Evolutionary conservation across 2,329 filamentous ascomycete species (phyloP), one percentile per base, ranked within the genome.

Genomic region (Plectosphaerella sp.): DNA sequence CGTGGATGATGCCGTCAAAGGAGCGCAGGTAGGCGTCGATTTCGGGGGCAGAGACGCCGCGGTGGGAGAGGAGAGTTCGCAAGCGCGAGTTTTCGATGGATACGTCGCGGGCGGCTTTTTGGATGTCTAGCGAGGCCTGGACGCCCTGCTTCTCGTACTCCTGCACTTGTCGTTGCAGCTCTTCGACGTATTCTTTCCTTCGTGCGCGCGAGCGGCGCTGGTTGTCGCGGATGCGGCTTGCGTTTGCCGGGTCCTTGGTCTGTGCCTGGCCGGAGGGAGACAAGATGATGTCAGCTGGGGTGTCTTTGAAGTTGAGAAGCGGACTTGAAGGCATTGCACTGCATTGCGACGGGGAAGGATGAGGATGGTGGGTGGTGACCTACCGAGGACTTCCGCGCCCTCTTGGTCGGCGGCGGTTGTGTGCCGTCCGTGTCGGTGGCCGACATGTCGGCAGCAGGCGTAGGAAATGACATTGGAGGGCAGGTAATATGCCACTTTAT

Each of bases 151-250:
- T 64, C 64, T 81, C 76, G 60, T 74, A 76, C 25, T 75, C 73
- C 18, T 68, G 68, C 35, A 82, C 55, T 43, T 71, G 70, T 20
- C 60, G 65, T 59, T 79, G 75, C 54, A 83, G 66, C 14, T 69
- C 68, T 48, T 74, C 70, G 52, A 81, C 64, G 53, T 76, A 75
- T 55, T 78, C 77, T 54, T 74, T 75, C 33, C 72, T 74, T 37
- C 78, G 76, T 25, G 74, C 76, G 36, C 79, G 72, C 15, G 74
- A 78, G 36, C 74, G 75, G 46, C 78, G 75, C 65, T 82, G 79
- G 61, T 78, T 81, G 56, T 79, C 72, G 57, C 77, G 72, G 57
- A 74, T 73, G 52, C 71, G 71, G 36, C 56, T 58, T 14, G 60
- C 59, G 45, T 59, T 58, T 28, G 65, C 51, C 5, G 55, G 53